Evolutionary conservation across 2,329 filamentous ascomycete species (phyloP).

Genomic region (Aspergillus neoniger): DNA sequence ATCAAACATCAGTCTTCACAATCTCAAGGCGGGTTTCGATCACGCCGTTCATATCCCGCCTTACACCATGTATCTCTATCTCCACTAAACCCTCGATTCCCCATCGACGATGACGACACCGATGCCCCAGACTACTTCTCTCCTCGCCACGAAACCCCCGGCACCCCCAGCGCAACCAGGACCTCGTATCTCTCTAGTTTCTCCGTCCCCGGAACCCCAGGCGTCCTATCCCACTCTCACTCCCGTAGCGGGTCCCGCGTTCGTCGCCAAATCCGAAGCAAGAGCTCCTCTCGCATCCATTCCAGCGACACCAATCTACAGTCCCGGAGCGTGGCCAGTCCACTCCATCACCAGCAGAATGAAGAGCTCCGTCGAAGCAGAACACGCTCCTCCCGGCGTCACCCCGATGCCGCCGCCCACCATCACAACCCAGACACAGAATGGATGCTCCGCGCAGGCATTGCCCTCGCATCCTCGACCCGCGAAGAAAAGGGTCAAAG

Average conservation of each 20-base stretch:
- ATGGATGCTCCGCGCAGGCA: constrained; percentile 62
- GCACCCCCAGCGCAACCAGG: constrained; percentile 30
- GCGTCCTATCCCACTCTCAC: constrained; percentile 44
- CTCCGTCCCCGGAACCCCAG: constrained; percentile 46
- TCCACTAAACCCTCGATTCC: constrained; percentile 58
- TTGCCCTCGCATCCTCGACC: constrained; percentile 58
- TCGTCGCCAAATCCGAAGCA: constrained; percentile 37
- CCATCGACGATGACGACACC: constrained; percentile 39
- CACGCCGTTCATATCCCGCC: constrained; percentile 60
- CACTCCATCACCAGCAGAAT: constrained; percentile 28
- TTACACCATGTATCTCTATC: constrained; percentile 63
- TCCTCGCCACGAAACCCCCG: constrained; percentile 22
- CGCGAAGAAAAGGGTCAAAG: constrained; percentile 64
- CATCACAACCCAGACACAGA: constrained; percentile 46
- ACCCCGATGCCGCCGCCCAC: constrained; percentile 10
- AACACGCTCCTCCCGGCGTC: constrained; percentile 8
- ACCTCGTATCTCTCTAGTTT: constrained; percentile 45
- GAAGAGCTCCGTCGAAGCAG: background rate
- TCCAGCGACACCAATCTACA: constrained; percentile 41
- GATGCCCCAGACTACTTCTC: constrained; percentile 39
- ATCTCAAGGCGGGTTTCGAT: constrained; percentile 36
- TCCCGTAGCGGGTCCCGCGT: constrained; percentile 43
- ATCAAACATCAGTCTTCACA: constrained; percentile 10
- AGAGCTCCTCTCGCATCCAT: constrained; percentile 36
- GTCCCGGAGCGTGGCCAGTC: constrained; percentile 27